Percentiles rank a stretch among this genome's conserved stretches.
Conservation (phyloP, 2,329 filamentous ascomycete species). For the Cercospora sojina region DNA sequence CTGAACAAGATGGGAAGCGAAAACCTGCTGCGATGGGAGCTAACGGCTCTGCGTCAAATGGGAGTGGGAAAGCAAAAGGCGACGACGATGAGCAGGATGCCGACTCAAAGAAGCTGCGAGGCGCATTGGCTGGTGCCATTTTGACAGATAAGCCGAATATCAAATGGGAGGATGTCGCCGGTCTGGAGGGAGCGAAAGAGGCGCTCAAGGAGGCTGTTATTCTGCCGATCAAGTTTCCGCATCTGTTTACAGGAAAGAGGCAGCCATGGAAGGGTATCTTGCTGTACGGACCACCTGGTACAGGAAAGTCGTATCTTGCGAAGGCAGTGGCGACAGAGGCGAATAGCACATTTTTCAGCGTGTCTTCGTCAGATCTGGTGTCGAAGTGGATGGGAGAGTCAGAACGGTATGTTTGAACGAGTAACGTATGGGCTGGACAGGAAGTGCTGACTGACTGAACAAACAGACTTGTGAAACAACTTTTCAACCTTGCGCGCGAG, state of each 20-base stretch:
- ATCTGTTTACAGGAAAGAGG: conserved; percentile 91
- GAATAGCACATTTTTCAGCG: conserved; percentile 98
- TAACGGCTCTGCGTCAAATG: conserved; percentile 65
- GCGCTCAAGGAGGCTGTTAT: conserved; percentile 97
- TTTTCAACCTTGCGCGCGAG: conserved; percentile 97
- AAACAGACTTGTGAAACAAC: conserved; percentile 81
- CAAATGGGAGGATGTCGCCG: conserved; percentile 97
- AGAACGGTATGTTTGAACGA: conserved; percentile 83
- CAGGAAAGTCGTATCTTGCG: conserved; percentile 94
- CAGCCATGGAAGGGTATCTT: conserved; percentile 98
- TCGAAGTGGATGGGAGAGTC: conserved; percentile 99
- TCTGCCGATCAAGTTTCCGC: conserved; percentile 96
- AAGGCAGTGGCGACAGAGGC: conserved; percentile 98
- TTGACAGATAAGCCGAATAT: conserved; percentile 94
- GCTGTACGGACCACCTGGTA: conserved; percentile 92
- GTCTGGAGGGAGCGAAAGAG: conserved; percentile 90
- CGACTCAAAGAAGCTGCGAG: conserved; percentile 92
- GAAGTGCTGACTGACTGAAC: too few relatives aligned
- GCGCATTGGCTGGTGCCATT: conserved; percentile 86
- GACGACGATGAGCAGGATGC: conserved; percentile 68
- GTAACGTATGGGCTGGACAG: too few relatives aligned
- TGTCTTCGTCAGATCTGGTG: conserved; percentile 93
- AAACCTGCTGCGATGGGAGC: conserved; percentile 70
- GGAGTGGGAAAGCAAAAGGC: conserved; percentile 63
- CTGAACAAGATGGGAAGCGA: conserved; percentile 66